These are phyloP conservation scores for Rubroboletus pulcherrimus DNA, from an alignment of 768 basidiomycete genomes.

Conservation along the genomic window DNA sequence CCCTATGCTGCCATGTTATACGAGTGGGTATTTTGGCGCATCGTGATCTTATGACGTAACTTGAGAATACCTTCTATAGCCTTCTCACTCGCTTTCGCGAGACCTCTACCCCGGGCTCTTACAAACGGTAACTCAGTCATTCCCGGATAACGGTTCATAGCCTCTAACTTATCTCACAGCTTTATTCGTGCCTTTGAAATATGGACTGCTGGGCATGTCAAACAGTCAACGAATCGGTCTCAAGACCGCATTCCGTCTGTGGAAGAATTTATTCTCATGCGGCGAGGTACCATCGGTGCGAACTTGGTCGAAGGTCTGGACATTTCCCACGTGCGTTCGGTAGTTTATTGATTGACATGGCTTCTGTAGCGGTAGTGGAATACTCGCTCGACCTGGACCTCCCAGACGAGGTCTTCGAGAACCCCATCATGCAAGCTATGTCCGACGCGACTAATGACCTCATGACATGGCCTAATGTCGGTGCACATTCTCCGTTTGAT, in stretches of 20 bases:
- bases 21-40: slow-evolving; percentile 27
- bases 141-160: neutral
- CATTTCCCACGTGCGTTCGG: neutral
- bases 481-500: slow-evolving; percentile 13
- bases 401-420: slow-evolving; percentile 35
- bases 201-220: slow-evolving; percentile 36
- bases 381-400: slow-evolving; percentile 37
- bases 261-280: slow-evolving; percentile 37
- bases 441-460: slow-evolving; percentile 39
- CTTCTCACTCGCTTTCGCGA: slow-evolving; percentile 33
- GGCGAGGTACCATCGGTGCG: slow-evolving; percentile 35
- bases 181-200: slow-evolving; percentile 34
- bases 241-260: slow-evolving; percentile 36
- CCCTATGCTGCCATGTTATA: slow-evolving; percentile 39
- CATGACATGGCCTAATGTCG: slow-evolving; percentile 41
- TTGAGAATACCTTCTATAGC: slow-evolving; percentile 11
- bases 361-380: slow-evolving; percentile 31
- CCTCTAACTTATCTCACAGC: slow-evolving; percentile 17
- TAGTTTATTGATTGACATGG: neutral
- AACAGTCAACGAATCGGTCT: slow-evolving; percentile 34
- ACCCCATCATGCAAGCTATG: slow-evolving; percentile 33
- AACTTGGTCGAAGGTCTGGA: slow-evolving; percentile 37
- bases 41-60: slow-evolving; percentile 12
- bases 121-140: slow-evolving; percentile 25
- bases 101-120: slow-evolving; percentile 36